Evolutionary conservation across 2,329 filamentous ascomycete species (phyloP), one percentile per base, ranked within the genome.

Genomic region (Penicillium sp.): DNA sequence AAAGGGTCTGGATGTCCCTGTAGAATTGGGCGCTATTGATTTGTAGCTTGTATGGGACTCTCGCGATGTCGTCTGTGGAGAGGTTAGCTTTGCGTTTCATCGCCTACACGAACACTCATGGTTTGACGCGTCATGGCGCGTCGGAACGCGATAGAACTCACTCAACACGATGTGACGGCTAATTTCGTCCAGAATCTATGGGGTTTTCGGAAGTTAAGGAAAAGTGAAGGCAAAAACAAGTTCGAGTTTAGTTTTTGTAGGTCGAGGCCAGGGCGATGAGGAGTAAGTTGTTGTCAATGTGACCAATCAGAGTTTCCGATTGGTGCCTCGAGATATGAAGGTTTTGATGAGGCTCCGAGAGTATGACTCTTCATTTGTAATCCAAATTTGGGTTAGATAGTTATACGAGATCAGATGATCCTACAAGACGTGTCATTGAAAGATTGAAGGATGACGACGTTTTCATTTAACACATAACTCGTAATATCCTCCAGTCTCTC

Each of bases 271-370:
- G 46, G 22, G 6, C 22, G 40, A 47, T 13, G 41, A 31, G 16
- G 37, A 31, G 6, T 79, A 81, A 76, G 4, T 73, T 73, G 66
- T 56, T 61, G 19, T 54, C 41, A 58, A 69, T 64, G 58, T 69
- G 65, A 35, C 67, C 67, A 69, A 69, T 69, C 62, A 69, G 56
- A 52, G 50, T 10, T 22, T 22, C 19, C 47, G 4, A n/a, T 13
- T 3, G 6, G 27, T 22, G 27, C 13, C 44, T 33, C 44, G 11
- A 16, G 18, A 37, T 49, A 11, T 44, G 11, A 19, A 14, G 47
- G 31, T 50, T 50, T 31, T 31, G 27, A 31, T 31, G 27, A 31
- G 27, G 27, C 27, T 31, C 6, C 6, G 7, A 9, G 2, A 2
- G 18, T 16, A 37, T 50, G 33, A 39, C 33, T 50, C 33, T 22